Evolutionary conservation across 2,329 filamentous ascomycete species (phyloP).

Genomic region (Fusarium sp.): DNA sequence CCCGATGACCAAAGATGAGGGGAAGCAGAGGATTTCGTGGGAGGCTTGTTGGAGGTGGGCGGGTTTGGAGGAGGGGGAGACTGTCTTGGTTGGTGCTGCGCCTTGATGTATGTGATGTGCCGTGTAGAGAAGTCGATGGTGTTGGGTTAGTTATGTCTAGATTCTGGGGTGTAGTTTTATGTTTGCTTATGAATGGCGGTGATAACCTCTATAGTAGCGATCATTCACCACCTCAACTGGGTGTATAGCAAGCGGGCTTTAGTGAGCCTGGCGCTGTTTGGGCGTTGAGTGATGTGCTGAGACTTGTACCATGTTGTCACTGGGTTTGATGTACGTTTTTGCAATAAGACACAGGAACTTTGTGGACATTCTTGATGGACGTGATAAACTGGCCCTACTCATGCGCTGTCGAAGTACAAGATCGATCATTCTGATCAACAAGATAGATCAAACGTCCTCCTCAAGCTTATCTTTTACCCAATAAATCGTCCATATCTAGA

Average conservation of each 20-base stretch:
- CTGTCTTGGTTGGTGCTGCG: slow-evolving; percentile 5
- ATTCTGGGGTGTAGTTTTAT: not conserved
- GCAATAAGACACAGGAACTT: not conserved
- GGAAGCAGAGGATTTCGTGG: slow-evolving; percentile 15
- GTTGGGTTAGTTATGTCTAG: not conserved
- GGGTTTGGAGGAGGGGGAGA: slow-evolving; percentile 17
- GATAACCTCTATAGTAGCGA: not conserved
- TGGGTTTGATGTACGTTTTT: not conserved
- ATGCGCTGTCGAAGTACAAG: not conserved
- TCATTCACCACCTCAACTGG: not conserved
- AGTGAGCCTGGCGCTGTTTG: not conserved
- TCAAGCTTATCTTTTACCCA: slow-evolving; percentile 18
- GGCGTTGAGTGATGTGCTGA: not conserved
- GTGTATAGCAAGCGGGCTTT: not conserved
- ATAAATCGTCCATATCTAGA: slow-evolving; percentile 21
- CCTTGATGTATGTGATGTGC: not conserved
- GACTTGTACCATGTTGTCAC: not conserved
- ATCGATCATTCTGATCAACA: not conserved
- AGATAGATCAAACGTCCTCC: not conserved
- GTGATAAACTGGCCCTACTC: not conserved
- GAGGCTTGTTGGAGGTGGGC: slow-evolving; percentile 33
- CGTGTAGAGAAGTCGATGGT: not conserved
- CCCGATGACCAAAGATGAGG: not conserved
- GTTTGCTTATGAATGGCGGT: not conserved
- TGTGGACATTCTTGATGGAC: not conserved